phyloP scores from a whole-genome alignment of 2,329 filamentous ascomycete genomes.

The Fusarium armeniacum region DNA sequence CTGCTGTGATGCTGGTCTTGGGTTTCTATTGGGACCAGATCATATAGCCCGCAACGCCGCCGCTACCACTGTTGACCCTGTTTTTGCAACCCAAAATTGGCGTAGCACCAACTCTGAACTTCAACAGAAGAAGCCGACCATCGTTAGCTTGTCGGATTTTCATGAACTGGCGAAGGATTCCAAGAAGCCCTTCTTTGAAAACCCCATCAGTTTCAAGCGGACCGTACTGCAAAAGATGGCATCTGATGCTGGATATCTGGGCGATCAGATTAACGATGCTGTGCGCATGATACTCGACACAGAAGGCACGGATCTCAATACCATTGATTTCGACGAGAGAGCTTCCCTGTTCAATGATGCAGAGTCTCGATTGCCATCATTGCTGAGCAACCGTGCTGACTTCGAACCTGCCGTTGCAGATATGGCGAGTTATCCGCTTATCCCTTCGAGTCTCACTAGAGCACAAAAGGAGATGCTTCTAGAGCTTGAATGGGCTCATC shows the following conservation, averaged over 20 bases:
- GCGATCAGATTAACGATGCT: slow-evolving; percentile 52
- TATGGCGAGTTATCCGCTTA: slow-evolving; percentile 55
- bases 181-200: slow-evolving; percentile 45
- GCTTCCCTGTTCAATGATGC: slow-evolving; percentile 30
- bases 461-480: slow-evolving; percentile 78
- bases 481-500: slow-evolving; percentile 77
- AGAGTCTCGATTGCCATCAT: slow-evolving; percentile 31
- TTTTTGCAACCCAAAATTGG: slow-evolving; percentile 55
- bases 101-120: slow-evolving; percentile 34
- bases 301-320: slow-evolving; percentile 51
- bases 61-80: slow-evolving; percentile 53
- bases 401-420: slow-evolving; percentile 45
- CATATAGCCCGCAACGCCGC: slow-evolving; percentile 62
- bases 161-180: slow-evolving; percentile 43
- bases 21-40: slow-evolving; percentile 75
- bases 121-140: slow-evolving; percentile 27
- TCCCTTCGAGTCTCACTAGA: slow-evolving; percentile 68
- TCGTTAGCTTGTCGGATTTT: slow-evolving; percentile 48
- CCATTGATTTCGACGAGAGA: slow-evolving; percentile 55
- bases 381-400: slow-evolving; percentile 26
- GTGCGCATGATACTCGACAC: slow-evolving; percentile 55
- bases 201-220: slow-evolving; percentile 51
- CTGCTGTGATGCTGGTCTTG: slow-evolving; percentile 76
- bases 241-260: slow-evolving; percentile 54
- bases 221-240: slow-evolving; percentile 57